Evolutionary conservation across 2,329 filamentous ascomycete species (phyloP), one percentile per base, ranked within the genome.

Genomic region (Pseudogymnoascus sp.): DNA sequence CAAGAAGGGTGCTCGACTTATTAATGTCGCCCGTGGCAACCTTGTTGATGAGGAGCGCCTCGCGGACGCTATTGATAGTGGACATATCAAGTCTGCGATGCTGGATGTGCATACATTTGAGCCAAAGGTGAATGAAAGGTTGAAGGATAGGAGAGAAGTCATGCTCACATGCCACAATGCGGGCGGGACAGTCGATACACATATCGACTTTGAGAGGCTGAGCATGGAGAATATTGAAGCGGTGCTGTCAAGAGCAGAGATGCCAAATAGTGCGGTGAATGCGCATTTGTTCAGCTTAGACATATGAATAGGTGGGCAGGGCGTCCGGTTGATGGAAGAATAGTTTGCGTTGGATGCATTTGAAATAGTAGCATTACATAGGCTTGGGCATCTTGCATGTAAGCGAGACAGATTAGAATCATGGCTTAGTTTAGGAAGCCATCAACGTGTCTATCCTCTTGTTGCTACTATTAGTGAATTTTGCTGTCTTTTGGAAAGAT

Each of bases 91-190:
- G 1, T 73, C 78, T 0, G 81, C 80, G 0, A 85, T 82, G 0
- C 71, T 89, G 38, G 85, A 88, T 66, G 85, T 89, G 12, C 82
- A 87, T 67, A 77, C 78, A 6, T 66, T 78, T 63, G 85, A 89
- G 69, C 84, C 85, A 3, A 58, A 30, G 5, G 65, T 70, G 18
- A 68, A 67, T 62, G 63, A 65, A 10, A 63, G 68, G 18, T 57
- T 71, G 21, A 68, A 67, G 59, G 55, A 21, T 10, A 63, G 66
- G 45, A 66, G 61, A 33, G 67, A 72, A 26, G 75, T 73, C 12
- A 77, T 84, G 73, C 68, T 88, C 59, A 82, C 85, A n/a, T 82
- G 82, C 58, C 85, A 88, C 68, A 86, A 86, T 64, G 85, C 84
- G 1, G 84, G 84, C 0, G 83, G 83, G 3, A 86, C 83, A 34